Percentiles rank a stretch among this genome's conserved stretches.
Evolutionary conservation across 2,329 filamentous ascomycete species (phyloP).

Genomic region (Sordariomycetes sp.): DNA sequence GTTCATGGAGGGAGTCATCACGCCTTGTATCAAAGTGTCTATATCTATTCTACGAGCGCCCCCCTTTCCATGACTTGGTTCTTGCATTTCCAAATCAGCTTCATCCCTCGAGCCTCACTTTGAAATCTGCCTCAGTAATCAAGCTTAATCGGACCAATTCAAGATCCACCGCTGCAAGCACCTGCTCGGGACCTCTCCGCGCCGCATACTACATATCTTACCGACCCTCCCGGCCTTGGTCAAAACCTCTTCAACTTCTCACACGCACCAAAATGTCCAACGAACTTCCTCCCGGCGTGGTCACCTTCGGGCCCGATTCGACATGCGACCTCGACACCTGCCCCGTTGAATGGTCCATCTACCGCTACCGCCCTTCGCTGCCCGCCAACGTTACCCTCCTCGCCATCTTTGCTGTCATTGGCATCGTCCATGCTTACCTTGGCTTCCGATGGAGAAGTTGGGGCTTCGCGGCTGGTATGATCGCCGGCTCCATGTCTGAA

Average conservation of each 20-base stretch:
- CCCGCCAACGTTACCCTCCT: slow-evolving; percentile 42
- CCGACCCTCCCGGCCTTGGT: no score
- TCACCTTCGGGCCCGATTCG: slow-evolving; percentile 30
- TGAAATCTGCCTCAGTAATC: no score
- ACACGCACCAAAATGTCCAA: slow-evolving; percentile 14
- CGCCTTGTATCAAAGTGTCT: no score
- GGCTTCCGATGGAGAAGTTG: slow-evolving; percentile 37
- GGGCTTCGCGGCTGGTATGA: slow-evolving; percentile 41
- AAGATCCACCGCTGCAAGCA: no score
- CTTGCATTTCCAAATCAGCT: no score
- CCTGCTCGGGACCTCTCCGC: background rate
- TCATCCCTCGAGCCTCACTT: no score
- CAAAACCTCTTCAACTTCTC: no score
- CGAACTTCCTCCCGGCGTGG: slow-evolving; percentile 10
- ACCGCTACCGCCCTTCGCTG: slow-evolving; percentile 45
- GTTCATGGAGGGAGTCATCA: no score
- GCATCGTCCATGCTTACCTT: slow-evolving; percentile 30
- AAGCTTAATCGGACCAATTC: no score
- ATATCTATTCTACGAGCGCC: no score
- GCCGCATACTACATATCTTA: background rate
- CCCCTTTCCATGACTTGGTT: no score
- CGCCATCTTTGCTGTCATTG: slow-evolving; percentile 35
- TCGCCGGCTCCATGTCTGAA: slow-evolving; percentile 46
- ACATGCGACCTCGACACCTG: slow-evolving; percentile 40
- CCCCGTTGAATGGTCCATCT: slow-evolving; percentile 35